Percentiles rank a stretch among this genome's conserved stretches.
phyloP scores from a whole-genome alignment of 2,329 filamentous ascomycete genomes.

The Talaromyces marneffei region DNA sequence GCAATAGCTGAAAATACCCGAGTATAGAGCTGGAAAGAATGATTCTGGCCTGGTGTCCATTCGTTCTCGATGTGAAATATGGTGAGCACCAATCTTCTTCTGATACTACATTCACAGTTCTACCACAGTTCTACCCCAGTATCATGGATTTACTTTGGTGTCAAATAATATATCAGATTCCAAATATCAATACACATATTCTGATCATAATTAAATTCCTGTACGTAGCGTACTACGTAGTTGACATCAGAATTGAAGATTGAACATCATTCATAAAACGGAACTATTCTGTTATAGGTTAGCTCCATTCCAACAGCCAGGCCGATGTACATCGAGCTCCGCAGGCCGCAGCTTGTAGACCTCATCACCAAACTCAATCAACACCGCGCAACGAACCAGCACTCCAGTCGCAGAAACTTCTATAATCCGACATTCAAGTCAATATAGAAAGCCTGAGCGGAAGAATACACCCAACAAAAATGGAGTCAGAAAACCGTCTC shows the following conservation, averaged over 20 bases:
- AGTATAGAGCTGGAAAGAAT: background rate
- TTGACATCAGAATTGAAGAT: background rate
- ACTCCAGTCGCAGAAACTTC: background rate
- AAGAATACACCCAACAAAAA: constrained; percentile 13
- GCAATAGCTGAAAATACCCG: too few species aligned
- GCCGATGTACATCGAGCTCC: background rate
- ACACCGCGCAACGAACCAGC: background rate
- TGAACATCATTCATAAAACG: background rate
- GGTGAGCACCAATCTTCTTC: background rate
- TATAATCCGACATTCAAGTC: background rate
- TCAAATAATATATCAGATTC: background rate
- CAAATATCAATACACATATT: background rate
- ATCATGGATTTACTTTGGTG: too few species aligned
- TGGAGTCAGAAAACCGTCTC: constrained; percentile 51
- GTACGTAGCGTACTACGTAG: too few species aligned
- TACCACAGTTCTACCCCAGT: too few species aligned
- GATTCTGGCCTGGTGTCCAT: background rate
- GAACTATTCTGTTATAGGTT: background rate
- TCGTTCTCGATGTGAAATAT: background rate
- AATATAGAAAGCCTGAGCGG: background rate
- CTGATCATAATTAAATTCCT: background rate
- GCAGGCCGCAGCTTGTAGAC: constrained; percentile 2
- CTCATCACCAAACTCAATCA: background rate
- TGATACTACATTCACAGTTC: too few species aligned
- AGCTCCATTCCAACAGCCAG: background rate